Base-by-base conservation (phyloP, 768 basidiomycete species). In the Chalciporus pseudorubinellus region DNA sequence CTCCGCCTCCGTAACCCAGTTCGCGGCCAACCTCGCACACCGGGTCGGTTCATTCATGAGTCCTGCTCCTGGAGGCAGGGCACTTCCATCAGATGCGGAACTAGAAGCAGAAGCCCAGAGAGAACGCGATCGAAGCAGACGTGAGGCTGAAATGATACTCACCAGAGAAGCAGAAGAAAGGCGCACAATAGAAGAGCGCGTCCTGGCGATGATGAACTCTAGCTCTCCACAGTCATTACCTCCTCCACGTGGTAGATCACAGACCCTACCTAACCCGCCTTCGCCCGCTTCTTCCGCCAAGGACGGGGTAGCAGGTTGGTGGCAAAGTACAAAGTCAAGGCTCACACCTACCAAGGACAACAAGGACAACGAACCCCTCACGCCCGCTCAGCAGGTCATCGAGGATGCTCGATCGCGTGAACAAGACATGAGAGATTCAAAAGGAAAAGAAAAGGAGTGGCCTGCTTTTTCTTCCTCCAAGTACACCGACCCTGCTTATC, bases 301-400 rank as follows among this genome's bases (percentile, higher is more conserved):
- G 67, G 87, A 85, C n/a, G 63, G 65, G 2, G 62, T 55, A 39
- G 21, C 67, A 1, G 75, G 75, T 40, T 92, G 91, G 91, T 90
- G 89, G 87, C 68, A 78, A 11, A 74, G 81, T 3, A 82, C 89
- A 18, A 92, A 88, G 75, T 81, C 80, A 57, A 82, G 73, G 58
- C 76, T 93, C 10, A 90, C 89, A 1, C 88, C 90, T 3, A 85
- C 85, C 13, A 92, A 91, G 59, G 84, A 84, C 3, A 85, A 85
- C 12, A 92, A 91, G 59, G 84, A 84, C 11, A 80, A 79, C 60
- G 82, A 87, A 13, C 67, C 73, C 1, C 80, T 89, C n/a, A 92
- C 91, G 0, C 89, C 90, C 9, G 90, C 91, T 0, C 90, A 92
- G 60, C 89, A 90, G 58, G 76, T 93, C 48, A 83, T 92, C 43